Percentiles rank a stretch among this genome's conserved stretches.
These are phyloP conservation scores for Umbelopsis isabellina DNA, from an alignment of 192 early-diverging fungal species.

Conservation along the genomic window DNA sequence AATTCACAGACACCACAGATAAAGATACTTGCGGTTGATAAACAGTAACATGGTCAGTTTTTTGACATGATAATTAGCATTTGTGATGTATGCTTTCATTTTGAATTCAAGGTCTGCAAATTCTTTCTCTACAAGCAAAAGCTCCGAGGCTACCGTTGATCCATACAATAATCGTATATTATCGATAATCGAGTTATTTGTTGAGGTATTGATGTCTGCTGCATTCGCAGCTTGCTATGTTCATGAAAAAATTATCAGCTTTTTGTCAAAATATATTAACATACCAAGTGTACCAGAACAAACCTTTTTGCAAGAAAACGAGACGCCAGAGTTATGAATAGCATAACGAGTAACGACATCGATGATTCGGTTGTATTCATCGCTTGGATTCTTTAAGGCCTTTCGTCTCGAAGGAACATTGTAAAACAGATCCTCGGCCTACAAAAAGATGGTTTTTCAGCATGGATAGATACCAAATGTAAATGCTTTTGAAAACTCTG, in stretches of 20 bases:
- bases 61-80: constrained; percentile 87
- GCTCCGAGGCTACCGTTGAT: constrained; percentile 71
- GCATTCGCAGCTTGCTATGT: constrained; percentile 64
- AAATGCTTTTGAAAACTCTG: background rate
- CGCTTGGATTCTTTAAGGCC: constrained; percentile 81
- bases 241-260: background rate
- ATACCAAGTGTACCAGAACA: background rate
- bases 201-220: constrained; percentile 78
- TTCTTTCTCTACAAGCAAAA: constrained; percentile 65
- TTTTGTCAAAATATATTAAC: background rate
- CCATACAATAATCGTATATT: constrained; percentile 90
- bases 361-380: constrained; percentile 91
- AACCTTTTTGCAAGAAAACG: constrained; percentile 92
- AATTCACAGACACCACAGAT: background rate
- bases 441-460: background rate
- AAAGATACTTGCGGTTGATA: constrained; percentile 81
- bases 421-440: constrained; percentile 96
- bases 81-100: constrained; percentile 82
- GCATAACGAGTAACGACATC: constrained; percentile 93
- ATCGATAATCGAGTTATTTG: constrained; percentile 63
- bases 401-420: constrained; percentile 85
- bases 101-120: constrained; percentile 58
- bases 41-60: constrained; percentile 89
- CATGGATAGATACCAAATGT: background rate
- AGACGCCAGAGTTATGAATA: constrained; percentile 84